Base-by-base conservation (phyloP, 192 early-diverging fungal species). In the Linnemannia schmuckeri region DNA sequence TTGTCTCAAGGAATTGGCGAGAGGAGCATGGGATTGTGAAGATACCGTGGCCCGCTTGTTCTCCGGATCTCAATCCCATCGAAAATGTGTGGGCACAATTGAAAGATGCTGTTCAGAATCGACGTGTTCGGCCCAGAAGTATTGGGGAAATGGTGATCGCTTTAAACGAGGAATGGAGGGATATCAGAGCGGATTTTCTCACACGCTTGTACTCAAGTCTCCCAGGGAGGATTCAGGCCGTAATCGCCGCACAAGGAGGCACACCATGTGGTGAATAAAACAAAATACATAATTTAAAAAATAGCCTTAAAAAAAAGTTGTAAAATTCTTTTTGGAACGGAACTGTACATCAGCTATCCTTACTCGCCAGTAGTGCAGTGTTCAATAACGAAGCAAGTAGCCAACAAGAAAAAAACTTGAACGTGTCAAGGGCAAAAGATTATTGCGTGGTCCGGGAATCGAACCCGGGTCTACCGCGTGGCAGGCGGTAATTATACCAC, bases 391-490 rank as follows among this genome's bases (percentile, higher is more conserved):
- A 46, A 46, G 44, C 12, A 9, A 12, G 1, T 12, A 46, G 13
- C 44, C 10, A 44, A 44, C 44, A 10, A 46, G 9, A 46, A 61
- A 9, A 61, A 61, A 30, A 2, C n/a, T 10, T 8, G n/a, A 27
- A 9, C 6, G n/a, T 18, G 52, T 12, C 8, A 46, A 52, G 3
- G 20, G 20, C 55, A 61, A 61, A 61, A 61, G 55, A 27, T 27
- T 18, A 57, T 38, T 87, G 84, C 84, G 84, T 87, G 84, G 84
- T 88, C 93, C 93, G 93, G 93, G 93, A 93, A 93, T 94, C 93
- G 93, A 94, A 94, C 93, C 93, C 93, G 93, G 92, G 92, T 92
- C 93, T 89, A 89, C 90, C 88, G 93, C 93, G 93, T 94, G 93
- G 93, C 92, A 94, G 90, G 93, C 93, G 88, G 89, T 90, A 86